A percentile compares a stretch with the other conserved stretches of the same genome.
Evolutionary conservation across 768 basidiomycete genomes (phyloP).

Genomic region (Mycena albidolilacea): DNA sequence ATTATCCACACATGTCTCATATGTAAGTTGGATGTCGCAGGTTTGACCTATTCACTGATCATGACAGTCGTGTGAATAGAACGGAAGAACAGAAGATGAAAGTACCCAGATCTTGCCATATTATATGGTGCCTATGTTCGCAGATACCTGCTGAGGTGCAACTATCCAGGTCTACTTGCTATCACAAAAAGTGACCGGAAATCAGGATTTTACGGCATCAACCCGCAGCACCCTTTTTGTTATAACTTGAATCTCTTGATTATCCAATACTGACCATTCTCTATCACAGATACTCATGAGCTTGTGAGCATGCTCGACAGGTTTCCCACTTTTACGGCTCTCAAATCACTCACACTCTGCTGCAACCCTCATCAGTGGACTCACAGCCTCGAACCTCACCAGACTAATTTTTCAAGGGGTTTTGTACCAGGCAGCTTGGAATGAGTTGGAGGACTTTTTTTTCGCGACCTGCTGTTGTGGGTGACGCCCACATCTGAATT

Average conservation of each 20-base stretch:
- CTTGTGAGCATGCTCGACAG: not conserved
- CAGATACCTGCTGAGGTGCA: too few relatives aligned
- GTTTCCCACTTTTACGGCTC: not conserved
- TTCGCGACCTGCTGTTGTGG: not conserved
- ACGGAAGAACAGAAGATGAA: too few relatives aligned
- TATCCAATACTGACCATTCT: not conserved
- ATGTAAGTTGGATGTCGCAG: too few relatives aligned
- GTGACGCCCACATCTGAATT: not conserved
- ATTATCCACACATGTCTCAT: too few relatives aligned
- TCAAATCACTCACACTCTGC: constrained; percentile 8
- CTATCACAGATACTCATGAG: not conserved
- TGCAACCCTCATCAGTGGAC: not conserved
- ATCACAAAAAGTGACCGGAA: too few relatives aligned
- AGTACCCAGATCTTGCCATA: too few relatives aligned
- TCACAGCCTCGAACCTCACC: constrained; percentile 13
- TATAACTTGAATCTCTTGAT: not conserved
- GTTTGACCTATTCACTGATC: too few relatives aligned
- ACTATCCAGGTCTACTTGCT: too few relatives aligned
- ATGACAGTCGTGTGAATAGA: too few relatives aligned
- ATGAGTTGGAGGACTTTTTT: not conserved
- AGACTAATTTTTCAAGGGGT: constrained; percentile 2
- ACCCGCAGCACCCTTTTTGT: too few relatives aligned
- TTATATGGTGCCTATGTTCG: too few relatives aligned
- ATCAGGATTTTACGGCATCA: too few relatives aligned
- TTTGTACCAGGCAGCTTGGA: not conserved